phyloP scores from a whole-genome alignment of 2,329 filamentous ascomycete species.

The Clarireedia monteithiana region DNA sequence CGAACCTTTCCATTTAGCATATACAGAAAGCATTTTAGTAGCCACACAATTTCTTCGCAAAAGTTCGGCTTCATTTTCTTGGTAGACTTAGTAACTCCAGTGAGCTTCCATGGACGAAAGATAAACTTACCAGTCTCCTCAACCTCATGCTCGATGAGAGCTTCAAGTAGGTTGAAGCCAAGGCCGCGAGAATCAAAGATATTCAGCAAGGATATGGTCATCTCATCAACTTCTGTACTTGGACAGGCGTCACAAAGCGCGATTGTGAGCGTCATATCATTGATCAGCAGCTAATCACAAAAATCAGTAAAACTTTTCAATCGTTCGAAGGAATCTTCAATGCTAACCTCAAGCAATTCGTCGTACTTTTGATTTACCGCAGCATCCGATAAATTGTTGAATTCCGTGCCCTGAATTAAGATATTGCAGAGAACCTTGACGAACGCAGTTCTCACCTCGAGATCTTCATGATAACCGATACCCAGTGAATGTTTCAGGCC shows the following conservation, averaged over 20 bases:
- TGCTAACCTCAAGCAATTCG: conserved; percentile 48
- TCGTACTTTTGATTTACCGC: conserved; percentile 63
- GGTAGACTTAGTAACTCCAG: conserved; percentile 3
- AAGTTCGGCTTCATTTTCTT: conserved; percentile 60
- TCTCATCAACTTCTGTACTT: conserved; percentile 59
- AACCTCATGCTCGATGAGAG: conserved; percentile 60
- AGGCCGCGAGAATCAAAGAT: conserved; percentile 61
- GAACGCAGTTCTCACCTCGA: conserved; percentile 62
- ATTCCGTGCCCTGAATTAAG: conserved; percentile 63
- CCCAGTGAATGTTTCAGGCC: conserved; percentile 62
- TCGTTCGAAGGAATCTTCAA: conserved; percentile 6
- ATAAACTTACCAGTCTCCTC: conserved; percentile 49
- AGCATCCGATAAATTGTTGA: conserved; percentile 59
- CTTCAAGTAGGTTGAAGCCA: conserved; percentile 56
- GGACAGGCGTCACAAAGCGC: conserved; percentile 60
- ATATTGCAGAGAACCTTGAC: conserved; percentile 65
- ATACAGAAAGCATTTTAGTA: conserved; percentile 66
- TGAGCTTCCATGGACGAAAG: neutral
- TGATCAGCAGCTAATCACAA: conserved; percentile 45
- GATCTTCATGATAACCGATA: conserved; percentile 63
- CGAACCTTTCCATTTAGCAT: conserved; percentile 63
- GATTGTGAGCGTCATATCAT: conserved; percentile 53
- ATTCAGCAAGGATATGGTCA: conserved; percentile 59
- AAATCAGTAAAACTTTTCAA: conserved; percentile 5
- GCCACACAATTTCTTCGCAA: conserved; percentile 61